Evolutionary conservation across 78 protist species (phyloP), one percentile per base, ranked within the genome.

Genomic region (Dictyostelium purpureum): DNA sequence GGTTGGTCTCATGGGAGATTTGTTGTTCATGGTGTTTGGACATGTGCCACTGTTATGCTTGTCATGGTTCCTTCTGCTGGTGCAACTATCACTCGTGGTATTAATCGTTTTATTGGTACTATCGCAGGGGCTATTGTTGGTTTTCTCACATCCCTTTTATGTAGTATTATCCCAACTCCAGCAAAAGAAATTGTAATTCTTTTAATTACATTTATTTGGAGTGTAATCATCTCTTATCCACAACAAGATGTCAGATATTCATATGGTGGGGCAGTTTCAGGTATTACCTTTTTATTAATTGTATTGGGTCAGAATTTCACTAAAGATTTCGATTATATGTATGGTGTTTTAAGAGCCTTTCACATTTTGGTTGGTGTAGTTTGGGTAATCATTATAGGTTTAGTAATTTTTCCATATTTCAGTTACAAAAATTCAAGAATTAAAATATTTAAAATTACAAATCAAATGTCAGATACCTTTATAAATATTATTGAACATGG

Each of bases 241-340:
- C 92, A 85, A 38, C 92, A 85, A 85, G 82, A 85, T 40, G 73
- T 26, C 0, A 38, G 76, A 12, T 73, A 56, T 35, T 47, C 71
- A 40, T 85, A 85, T 73, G 82, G 66, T 4, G 92, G 92, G 9
- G 75, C 82, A n/a, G 92, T 85, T 5, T 9, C 76, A 19, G 92
- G 79, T 10, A 7, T 85, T 0, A 85, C 92, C 5, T 73, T 73
- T 43, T n/a, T 74, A 33, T 19, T 85, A 31, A 73, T 73, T 61
- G 66, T 66, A 2, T 73, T 56, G 18, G 82, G 83, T 14, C 56
- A 61, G 10, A 56, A 49, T 56, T 57, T 71, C 6, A 71, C 70
- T 38, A 26, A 24, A 6, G 19, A 37, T 11, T 85, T 85, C 38
- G 70, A 77, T 26, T 59, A 70, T 42, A 73, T 40, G 70, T 49